Evolutionary conservation across 345 rosid genomes (phyloP).

Genomic region (Zanthoxylum bungeanum): DNA sequence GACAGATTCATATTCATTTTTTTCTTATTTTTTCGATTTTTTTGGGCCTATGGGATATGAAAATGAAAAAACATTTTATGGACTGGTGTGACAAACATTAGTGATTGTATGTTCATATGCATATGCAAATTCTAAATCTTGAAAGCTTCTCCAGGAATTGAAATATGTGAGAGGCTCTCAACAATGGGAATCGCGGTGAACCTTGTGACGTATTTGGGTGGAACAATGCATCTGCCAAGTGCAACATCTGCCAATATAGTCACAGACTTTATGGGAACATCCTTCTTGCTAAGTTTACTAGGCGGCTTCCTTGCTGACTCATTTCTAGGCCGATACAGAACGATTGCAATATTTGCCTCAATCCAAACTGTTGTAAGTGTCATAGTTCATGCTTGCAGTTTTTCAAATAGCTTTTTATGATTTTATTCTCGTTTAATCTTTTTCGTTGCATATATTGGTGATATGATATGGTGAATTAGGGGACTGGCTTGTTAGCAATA

Average conservation of each 20-base stretch:
- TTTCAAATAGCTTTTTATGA: neutral
- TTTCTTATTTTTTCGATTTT: too few relatives aligned
- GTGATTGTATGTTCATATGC: too few relatives aligned
- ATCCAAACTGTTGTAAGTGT: constrained; percentile 54
- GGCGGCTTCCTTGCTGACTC: constrained; percentile 77
- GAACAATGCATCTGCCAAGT: constrained; percentile 62
- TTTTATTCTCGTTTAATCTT: too few relatives aligned
- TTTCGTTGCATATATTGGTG: too few relatives aligned
- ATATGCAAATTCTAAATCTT: too few relatives aligned
- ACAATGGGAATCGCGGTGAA: constrained; percentile 76
- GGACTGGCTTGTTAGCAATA: constrained; percentile 62
- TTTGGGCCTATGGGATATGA: too few relatives aligned
- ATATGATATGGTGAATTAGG: too few relatives aligned
- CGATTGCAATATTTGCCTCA: constrained; percentile 65
- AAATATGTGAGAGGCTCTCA: constrained; percentile 64
- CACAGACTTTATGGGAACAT: constrained; percentile 69
- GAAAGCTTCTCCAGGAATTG: too few relatives aligned
- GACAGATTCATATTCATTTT: too few relatives aligned
- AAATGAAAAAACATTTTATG: too few relatives aligned
- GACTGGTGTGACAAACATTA: too few relatives aligned
- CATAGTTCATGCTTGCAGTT: neutral
- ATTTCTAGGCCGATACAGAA: constrained; percentile 63
- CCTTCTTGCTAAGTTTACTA: constrained; percentile 61
- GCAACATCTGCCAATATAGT: constrained; percentile 64
- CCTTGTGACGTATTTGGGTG: constrained; percentile 66